These are phyloP conservation scores for Psilocybe cyanescens DNA, from an alignment of 768 basidiomycete species.

Conservation along the genomic window DNA sequence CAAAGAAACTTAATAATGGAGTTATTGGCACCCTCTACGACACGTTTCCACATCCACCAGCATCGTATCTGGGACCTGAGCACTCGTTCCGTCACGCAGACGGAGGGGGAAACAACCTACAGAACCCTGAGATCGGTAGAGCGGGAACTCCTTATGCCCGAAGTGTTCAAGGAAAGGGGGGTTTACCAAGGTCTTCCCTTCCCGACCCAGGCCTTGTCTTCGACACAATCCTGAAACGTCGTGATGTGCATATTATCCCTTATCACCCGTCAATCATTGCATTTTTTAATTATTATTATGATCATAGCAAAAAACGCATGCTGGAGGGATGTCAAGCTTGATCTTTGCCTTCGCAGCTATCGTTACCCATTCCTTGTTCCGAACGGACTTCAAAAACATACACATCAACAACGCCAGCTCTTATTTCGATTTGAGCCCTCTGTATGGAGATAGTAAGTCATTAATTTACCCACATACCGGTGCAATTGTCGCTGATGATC, in stretches of 20 bases:
- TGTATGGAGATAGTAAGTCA: constrained; percentile 54
- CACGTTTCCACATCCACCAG: constrained; percentile 58
- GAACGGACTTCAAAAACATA: constrained; percentile 45
- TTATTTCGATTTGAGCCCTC: constrained; percentile 59
- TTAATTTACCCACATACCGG: neutral
- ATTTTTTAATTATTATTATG: neutral
- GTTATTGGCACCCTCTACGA: constrained; percentile 52
- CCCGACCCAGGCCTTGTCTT: constrained; percentile 67
- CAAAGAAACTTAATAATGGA: constrained; percentile 13
- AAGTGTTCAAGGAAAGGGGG: constrained; percentile 48
- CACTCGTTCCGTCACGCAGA: constrained; percentile 39
- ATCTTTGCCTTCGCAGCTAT: constrained; percentile 72
- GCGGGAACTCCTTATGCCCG: constrained; percentile 57
- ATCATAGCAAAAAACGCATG: constrained; percentile 42
- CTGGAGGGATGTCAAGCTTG: constrained; percentile 61
- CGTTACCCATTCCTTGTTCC: constrained; percentile 64
- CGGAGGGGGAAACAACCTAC: constrained; percentile 42
- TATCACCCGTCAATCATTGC: neutral
- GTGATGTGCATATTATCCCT: constrained; percentile 14
- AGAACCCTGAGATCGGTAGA: constrained; percentile 49
- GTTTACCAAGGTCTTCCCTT: constrained; percentile 42
- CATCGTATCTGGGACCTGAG: constrained; percentile 36
- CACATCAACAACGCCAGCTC: constrained; percentile 56
- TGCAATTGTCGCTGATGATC: neutral
- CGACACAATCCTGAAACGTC: constrained; percentile 56